These are phyloP conservation scores for Margaritispora aquatica DNA, from an alignment of 495 filamentous ascomycete genomes.

Conservation along the genomic window DNA sequence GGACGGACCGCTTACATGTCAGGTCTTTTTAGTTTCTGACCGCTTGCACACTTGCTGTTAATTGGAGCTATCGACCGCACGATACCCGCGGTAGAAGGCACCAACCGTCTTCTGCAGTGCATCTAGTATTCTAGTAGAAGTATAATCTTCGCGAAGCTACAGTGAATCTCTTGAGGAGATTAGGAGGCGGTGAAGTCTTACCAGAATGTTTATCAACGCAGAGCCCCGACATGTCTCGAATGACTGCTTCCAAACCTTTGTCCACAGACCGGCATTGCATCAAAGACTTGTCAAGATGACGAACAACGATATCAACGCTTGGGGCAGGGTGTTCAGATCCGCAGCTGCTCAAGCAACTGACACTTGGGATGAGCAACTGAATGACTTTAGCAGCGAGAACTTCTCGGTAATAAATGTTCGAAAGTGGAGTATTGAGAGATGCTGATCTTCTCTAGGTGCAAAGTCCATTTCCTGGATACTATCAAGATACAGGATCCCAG, in stretches of 20 bases:
- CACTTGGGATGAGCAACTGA: constrained; percentile 17
- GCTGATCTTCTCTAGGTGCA: constrained; percentile 11
- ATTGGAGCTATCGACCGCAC: constrained; percentile 13
- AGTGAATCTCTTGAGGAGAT: constrained; percentile 10
- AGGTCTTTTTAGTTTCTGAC: background rate
- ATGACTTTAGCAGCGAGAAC: constrained; percentile 18
- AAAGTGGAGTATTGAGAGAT: background rate
- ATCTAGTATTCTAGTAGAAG: constrained; percentile 16
- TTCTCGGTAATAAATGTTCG: constrained; percentile 10
- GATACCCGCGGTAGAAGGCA: constrained; percentile 3
- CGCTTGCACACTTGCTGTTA: background rate
- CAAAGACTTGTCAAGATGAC: constrained; percentile 24
- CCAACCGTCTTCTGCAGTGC: constrained; percentile 12
- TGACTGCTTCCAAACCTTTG: constrained; percentile 22
- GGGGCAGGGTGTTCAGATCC: constrained; percentile 21
- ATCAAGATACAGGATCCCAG: constrained; percentile 7
- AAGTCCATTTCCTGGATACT: constrained; percentile 13
- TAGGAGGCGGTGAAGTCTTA: constrained; percentile 21
- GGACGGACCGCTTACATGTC: background rate
- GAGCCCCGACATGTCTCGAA: constrained; percentile 24
- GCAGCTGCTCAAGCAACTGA: constrained; percentile 9
- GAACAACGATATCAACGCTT: constrained; percentile 25
- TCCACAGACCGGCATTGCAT: constrained; percentile 18
- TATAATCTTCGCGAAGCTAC: constrained; percentile 15
- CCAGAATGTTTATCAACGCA: constrained; percentile 26